Evolutionary conservation across 768 basidiomycete species (phyloP).

Genomic region (Gloeopeniophorella convolvens): DNA sequence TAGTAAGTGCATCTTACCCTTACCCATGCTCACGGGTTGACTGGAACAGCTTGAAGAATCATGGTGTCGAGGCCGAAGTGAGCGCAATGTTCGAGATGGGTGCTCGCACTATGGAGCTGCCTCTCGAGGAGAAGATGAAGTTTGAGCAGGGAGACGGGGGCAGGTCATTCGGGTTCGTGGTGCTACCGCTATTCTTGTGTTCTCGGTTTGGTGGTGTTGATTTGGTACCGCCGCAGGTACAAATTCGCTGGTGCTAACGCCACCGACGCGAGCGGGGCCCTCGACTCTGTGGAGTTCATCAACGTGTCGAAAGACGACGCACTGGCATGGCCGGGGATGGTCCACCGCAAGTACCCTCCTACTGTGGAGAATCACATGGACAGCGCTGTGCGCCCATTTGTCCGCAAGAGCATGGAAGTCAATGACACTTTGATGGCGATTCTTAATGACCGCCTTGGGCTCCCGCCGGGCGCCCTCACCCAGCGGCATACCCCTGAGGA

Average conservation of each 20-base stretch:
- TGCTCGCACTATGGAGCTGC: constrained; percentile 31
- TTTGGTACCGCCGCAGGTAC: neutral
- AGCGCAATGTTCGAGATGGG: constrained; percentile 36
- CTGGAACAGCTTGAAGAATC: constrained; percentile 35
- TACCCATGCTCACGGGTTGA: neutral
- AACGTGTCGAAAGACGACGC: constrained; percentile 27
- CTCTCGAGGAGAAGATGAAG: constrained; percentile 35
- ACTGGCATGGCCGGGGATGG: constrained; percentile 26
- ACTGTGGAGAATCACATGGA: constrained; percentile 28
- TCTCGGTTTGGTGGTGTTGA: no score
- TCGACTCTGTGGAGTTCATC: constrained; percentile 23
- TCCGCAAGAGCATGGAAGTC: constrained; percentile 27
- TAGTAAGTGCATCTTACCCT: constrained; percentile 34
- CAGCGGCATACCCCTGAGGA: constrained; percentile 26
- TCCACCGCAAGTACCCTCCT: constrained; percentile 30
- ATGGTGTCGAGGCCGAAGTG: constrained; percentile 32
- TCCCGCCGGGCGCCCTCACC: constrained; percentile 28
- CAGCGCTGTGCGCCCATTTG: constrained; percentile 25
- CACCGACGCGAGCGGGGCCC: constrained; percentile 22
- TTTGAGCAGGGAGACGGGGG: constrained; percentile 37
- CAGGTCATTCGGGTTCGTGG: neutral
- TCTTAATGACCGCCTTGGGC: constrained; percentile 29
- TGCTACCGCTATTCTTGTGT: neutral
- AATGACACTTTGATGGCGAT: constrained; percentile 28
- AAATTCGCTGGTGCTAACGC: constrained; percentile 22